A percentile compares a stretch with the other conserved stretches of the same genome.
These are phyloP conservation scores for Colletotrichum tanaceti DNA, from an alignment of 2,329 filamentous ascomycete genomes.

Conservation along the genomic window DNA sequence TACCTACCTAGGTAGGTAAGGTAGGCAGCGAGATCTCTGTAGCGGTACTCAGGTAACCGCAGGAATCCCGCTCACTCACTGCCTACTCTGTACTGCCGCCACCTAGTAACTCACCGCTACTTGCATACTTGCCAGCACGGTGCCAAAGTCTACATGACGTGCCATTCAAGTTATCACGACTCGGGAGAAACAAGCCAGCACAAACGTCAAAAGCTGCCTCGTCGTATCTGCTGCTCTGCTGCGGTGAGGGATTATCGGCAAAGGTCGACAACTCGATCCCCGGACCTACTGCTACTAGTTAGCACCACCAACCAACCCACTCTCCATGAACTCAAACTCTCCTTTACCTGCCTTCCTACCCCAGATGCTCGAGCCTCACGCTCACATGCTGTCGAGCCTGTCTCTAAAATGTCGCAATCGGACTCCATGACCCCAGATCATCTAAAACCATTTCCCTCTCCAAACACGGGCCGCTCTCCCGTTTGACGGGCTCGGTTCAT, in stretches of 20 bases:
- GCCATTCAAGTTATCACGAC: conserved; percentile 23
- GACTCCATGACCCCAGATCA: background rate
- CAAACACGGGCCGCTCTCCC: background rate
- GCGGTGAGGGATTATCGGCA: too few species aligned
- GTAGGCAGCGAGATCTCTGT: conserved; percentile 8
- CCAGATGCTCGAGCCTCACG: conserved; percentile 26
- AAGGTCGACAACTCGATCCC: too few species aligned
- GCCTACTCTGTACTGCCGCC: background rate
- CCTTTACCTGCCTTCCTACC: background rate
- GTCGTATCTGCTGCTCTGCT: background rate
- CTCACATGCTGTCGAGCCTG: conserved; percentile 8
- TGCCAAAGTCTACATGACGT: conserved; percentile 13
- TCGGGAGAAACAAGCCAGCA: background rate
- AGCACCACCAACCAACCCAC: background rate
- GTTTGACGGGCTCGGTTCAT: background rate
- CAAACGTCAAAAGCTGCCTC: background rate
- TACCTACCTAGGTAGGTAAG: too few species aligned
- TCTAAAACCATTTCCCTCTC: background rate
- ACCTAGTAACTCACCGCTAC: conserved; percentile 21
- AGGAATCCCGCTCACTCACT: background rate
- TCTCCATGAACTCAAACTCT: background rate
- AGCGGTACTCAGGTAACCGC: background rate
- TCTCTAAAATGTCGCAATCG: conserved; percentile 3
- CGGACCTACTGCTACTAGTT: too few species aligned
- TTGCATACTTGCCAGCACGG: conserved; percentile 17